Percentiles rank a stretch among this genome's conserved stretches.
Conservation (phyloP, 1,139 yeast species). For the Hyphopichia burtonii region DNA sequence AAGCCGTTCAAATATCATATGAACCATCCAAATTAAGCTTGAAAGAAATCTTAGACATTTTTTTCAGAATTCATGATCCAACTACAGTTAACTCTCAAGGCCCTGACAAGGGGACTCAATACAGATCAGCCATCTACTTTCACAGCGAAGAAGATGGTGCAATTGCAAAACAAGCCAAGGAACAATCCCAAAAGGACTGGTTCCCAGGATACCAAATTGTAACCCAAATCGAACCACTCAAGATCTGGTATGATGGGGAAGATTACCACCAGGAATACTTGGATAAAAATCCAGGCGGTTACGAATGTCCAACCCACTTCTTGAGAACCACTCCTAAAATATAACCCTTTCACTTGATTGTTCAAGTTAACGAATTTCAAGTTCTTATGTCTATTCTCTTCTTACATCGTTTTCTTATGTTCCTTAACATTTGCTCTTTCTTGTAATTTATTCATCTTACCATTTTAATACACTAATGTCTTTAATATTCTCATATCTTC, state of each 20-base stretch:
- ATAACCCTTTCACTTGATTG: slow-evolving; percentile 7
- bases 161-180: slow-evolving; percentile 27
- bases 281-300: slow-evolving; percentile 76
- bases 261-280: slow-evolving; percentile 87
- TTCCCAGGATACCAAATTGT: slow-evolving; percentile 45
- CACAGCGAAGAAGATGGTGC: slow-evolving; percentile 46
- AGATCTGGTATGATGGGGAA: slow-evolving; percentile 86
- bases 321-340: slow-evolving; percentile 45
- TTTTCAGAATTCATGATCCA: slow-evolving; percentile 86
- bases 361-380: too few species aligned
- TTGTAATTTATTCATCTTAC: too few species aligned
- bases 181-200: slow-evolving; percentile 37
- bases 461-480: too few species aligned
- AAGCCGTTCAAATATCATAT: slow-evolving; percentile 76
- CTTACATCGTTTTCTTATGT: too few species aligned
- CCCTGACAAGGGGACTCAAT: slow-evolving; percentile 80
- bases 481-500: too few species aligned
- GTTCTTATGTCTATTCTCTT: too few species aligned
- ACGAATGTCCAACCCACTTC: slow-evolving; percentile 87
- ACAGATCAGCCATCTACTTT: slow-evolving; percentile 73
- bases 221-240: slow-evolving; percentile 68
- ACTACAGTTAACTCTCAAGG: slow-evolving; percentile 66
- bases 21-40: slow-evolving; percentile 65
- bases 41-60: slow-evolving; percentile 71
- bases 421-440: too few species aligned